phyloP scores from a whole-genome alignment of 2,329 filamentous ascomycete species.

The Arthrobotrys sinensis region DNA sequence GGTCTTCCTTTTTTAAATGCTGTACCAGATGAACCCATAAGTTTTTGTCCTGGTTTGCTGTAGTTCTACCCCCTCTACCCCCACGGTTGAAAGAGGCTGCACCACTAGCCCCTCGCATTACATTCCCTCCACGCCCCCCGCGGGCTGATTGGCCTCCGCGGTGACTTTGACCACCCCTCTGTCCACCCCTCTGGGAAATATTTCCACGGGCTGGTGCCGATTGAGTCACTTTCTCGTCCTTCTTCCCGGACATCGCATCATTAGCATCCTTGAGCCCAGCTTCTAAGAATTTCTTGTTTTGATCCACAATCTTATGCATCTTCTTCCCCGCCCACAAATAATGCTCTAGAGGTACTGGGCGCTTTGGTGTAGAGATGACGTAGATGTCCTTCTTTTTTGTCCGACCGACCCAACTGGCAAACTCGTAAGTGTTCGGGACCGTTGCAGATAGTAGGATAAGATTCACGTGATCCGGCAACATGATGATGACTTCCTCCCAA shows the following conservation, averaged over 20 bases:
- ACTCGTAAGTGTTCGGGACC: slow-evolving; percentile 96
- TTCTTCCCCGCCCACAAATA: slow-evolving; percentile 95
- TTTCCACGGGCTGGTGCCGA: slow-evolving; percentile 65
- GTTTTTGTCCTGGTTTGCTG: slow-evolving; percentile 93
- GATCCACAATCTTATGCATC: slow-evolving; percentile 93
- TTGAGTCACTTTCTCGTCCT: slow-evolving; percentile 75
- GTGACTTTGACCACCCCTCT: slow-evolving; percentile 72
- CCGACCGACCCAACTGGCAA: slow-evolving; percentile 96
- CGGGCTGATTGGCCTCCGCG: slow-evolving; percentile 74
- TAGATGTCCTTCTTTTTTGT: slow-evolving; percentile 99
- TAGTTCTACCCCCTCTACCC: slow-evolving; percentile 86
- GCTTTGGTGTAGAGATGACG: slow-evolving; percentile 96
- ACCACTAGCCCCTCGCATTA: slow-evolving; percentile 71
- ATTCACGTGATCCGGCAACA: slow-evolving; percentile 97
- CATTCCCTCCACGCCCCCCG: slow-evolving; percentile 67
- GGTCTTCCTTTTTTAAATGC: slow-evolving; percentile 85
- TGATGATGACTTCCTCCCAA: slow-evolving; percentile 99
- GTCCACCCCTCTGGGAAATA: slow-evolving; percentile 67
- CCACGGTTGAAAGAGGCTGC: slow-evolving; percentile 77
- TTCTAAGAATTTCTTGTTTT: slow-evolving; percentile 85
- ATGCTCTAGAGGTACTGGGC: slow-evolving; percentile 94
- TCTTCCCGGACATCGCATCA: slow-evolving; percentile 82
- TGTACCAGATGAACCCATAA: slow-evolving; percentile 97
- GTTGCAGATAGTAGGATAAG: slow-evolving; percentile 95
- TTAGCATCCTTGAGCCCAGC: slow-evolving; percentile 95